Conservation (phyloP, 2,329 filamentous ascomycete species). For the Exophiala sp. region DNA sequence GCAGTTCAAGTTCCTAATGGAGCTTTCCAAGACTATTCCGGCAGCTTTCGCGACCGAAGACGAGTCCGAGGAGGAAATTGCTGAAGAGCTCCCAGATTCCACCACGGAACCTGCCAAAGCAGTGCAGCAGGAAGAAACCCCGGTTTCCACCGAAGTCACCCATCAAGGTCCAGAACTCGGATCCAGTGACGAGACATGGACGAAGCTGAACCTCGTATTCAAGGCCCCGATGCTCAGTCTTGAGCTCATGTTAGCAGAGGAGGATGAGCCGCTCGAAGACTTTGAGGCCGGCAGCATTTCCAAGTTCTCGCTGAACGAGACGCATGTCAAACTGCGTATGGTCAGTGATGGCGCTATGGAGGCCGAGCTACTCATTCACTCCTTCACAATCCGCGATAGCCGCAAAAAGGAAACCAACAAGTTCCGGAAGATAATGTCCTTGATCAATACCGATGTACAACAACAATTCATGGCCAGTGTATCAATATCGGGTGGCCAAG, state of each 20-base stretch:
- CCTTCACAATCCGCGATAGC: constrained; percentile 91
- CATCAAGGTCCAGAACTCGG: constrained; percentile 69
- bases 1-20: constrained; percentile 84
- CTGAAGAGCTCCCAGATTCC: constrained; percentile 65
- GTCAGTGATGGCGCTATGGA: constrained; percentile 88
- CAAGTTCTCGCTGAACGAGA: constrained; percentile 90
- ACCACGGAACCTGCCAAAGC: constrained; percentile 50
- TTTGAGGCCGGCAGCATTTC: constrained; percentile 78
- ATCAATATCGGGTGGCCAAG: constrained; percentile 80
- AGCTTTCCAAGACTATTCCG: constrained; percentile 82
- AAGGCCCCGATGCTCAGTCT: constrained; percentile 81
- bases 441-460: constrained; percentile 84
- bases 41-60: constrained; percentile 75
- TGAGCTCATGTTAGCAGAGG: constrained; percentile 75
- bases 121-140: constrained; percentile 43
- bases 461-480: constrained; percentile 98
- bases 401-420: constrained; percentile 88
- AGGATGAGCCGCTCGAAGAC: constrained; percentile 73
- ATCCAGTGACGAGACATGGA: constrained; percentile 71
- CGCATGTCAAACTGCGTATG: constrained; percentile 86
- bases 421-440: constrained; percentile 96
- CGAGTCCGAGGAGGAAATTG: constrained; percentile 68
- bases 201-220: constrained; percentile 89
- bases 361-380: constrained; percentile 86
- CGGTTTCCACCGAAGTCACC: constrained; percentile 40